These are phyloP conservation scores for Medicago truncatula DNA, from an alignment of 306 rosid species.

Conservation along the genomic window DNA sequence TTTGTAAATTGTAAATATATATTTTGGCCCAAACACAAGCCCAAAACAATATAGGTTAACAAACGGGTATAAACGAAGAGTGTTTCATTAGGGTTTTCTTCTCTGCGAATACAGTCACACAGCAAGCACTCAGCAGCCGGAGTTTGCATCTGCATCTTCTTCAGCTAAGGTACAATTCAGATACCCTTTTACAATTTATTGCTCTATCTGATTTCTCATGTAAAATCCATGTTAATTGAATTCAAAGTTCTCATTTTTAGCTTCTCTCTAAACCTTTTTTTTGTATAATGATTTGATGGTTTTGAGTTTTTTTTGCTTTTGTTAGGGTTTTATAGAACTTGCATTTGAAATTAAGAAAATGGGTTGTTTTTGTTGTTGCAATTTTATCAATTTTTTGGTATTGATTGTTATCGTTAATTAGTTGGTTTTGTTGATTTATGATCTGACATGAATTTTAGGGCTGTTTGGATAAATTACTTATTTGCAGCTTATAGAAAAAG, in stretches of 20 bases:
- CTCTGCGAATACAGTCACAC: background rate
- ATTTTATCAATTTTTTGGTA: background rate
- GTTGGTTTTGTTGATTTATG: too few species aligned
- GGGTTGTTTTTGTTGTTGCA: background rate
- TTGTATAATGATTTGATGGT: background rate
- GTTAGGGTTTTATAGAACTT: background rate
- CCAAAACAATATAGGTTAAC: too few species aligned
- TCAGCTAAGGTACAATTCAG: constrained; percentile 26
- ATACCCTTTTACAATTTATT: constrained; percentile 2
- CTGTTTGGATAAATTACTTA: too few species aligned
- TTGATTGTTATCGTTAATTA: too few species aligned
- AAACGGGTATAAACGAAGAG: too few species aligned
- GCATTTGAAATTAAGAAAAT: background rate
- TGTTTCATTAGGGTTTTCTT: too few species aligned
- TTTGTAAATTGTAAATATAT: too few species aligned
- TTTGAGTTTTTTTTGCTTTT: background rate
- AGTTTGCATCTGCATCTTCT: background rate
- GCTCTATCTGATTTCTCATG: background rate
- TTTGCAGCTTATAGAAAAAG: too few species aligned
- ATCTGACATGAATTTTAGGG: too few species aligned
- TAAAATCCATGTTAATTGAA: background rate
- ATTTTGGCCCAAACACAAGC: too few species aligned
- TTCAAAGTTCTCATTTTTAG: constrained; percentile 17
- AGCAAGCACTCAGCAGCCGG: background rate
- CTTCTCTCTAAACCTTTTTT: background rate